Percentiles rank a stretch among this genome's conserved stretches.
Evolutionary conservation across 768 basidiomycete genomes (phyloP).

Genomic region (Amanita molliuscula): DNA sequence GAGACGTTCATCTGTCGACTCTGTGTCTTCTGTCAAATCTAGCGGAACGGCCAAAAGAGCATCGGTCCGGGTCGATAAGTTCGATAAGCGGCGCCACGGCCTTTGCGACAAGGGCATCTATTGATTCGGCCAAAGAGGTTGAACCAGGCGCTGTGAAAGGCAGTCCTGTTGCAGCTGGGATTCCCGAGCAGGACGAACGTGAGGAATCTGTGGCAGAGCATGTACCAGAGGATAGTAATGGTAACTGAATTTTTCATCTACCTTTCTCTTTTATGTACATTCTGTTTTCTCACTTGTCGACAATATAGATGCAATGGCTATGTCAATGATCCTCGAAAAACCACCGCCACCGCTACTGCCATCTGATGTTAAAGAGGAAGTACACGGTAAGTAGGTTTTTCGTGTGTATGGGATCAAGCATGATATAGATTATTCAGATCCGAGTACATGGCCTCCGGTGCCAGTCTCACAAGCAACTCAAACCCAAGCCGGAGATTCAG

Average conservation of each 20-base stretch:
- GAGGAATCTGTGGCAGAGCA: constrained; percentile 8
- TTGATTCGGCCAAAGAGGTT: constrained; percentile 2
- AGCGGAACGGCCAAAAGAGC: neutral
- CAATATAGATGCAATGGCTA: constrained; percentile 2
- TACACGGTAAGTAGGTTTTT: neutral
- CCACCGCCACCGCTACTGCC: neutral
- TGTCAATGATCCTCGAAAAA: constrained; percentile 1
- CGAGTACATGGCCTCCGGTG: neutral
- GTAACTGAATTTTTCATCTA: constrained; percentile 12
- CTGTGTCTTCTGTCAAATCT: constrained; percentile 1
- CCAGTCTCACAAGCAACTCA: neutral
- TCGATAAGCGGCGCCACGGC: neutral
- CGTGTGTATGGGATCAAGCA: neutral
- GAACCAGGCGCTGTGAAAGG: neutral
- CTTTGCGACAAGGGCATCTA: neutral
- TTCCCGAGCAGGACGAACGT: constrained; percentile 3
- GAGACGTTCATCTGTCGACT: constrained; percentile 2
- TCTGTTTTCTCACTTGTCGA: neutral
- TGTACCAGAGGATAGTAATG: neutral
- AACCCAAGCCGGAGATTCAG: neutral
- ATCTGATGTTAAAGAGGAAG: neutral
- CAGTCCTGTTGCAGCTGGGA: neutral
- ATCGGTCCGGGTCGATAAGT: neutral
- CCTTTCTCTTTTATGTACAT: neutral
- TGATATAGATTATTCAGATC: neutral